Conservation (phyloP, 768 basidiomycete genomes). For the Lactarius hengduanensis region DNA sequence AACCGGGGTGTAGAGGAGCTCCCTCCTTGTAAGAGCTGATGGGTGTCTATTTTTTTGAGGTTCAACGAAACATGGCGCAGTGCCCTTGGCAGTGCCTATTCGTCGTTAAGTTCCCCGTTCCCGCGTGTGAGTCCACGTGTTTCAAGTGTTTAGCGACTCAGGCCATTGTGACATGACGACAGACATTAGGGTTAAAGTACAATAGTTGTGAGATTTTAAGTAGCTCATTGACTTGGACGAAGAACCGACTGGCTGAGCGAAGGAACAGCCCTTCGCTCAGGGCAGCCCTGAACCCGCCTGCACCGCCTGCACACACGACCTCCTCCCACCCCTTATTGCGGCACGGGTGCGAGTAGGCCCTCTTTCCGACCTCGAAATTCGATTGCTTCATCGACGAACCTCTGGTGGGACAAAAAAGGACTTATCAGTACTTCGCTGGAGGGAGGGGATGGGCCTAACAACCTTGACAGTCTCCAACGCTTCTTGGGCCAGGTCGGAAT, state of each 20-base stretch:
- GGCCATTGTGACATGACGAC: background rate
- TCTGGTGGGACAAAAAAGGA: background rate
- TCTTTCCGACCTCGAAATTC: conserved; percentile 12
- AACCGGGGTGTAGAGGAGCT: background rate
- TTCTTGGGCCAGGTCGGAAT: background rate
- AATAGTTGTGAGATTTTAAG: background rate
- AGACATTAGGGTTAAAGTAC: background rate
- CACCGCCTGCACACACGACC: background rate
- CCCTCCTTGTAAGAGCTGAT: background rate
- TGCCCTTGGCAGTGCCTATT: no score
- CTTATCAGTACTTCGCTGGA: background rate
- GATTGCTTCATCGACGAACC: background rate
- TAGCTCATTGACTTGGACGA: background rate
- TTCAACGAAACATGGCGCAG: background rate
- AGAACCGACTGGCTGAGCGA: background rate
- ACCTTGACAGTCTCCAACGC: conserved; percentile 14
- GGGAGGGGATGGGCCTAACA: background rate
- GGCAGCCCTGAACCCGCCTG: background rate
- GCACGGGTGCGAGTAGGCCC: background rate
- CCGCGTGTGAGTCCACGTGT: background rate
- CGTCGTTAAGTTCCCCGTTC: background rate
- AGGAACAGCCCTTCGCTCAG: no score
- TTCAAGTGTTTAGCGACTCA: background rate
- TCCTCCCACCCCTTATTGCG: background rate
- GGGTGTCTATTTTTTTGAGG: background rate